Conservation (phyloP, 495 filamentous ascomycete species). For the Penicillium taxi region DNA sequence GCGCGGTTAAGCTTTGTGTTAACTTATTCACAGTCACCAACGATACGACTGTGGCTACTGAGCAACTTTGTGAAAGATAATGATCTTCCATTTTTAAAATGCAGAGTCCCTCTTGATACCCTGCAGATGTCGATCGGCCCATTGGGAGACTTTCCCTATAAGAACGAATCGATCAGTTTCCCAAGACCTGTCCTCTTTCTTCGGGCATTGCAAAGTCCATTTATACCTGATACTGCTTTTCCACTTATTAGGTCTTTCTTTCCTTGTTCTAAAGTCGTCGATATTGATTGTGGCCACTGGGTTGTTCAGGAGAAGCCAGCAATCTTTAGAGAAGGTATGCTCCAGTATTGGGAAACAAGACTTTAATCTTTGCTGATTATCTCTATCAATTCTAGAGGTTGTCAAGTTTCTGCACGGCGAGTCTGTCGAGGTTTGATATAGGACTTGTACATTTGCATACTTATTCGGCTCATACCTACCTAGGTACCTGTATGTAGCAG, state of each 20-base stretch:
- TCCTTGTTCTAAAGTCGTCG: constrained; percentile 60
- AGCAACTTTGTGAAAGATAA: constrained; percentile 56
- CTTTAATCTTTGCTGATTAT: no score
- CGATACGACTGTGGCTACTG: constrained; percentile 71
- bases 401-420: no score
- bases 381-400: no score
- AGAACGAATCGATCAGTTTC: constrained; percentile 51
- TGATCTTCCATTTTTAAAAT: constrained; percentile 19
- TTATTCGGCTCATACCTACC: no score
- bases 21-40: constrained; percentile 36
- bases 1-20: neutral
- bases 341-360: no score
- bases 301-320: constrained; percentile 75
- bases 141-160: constrained; percentile 69
- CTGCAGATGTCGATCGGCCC: constrained; percentile 46
- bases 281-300: constrained; percentile 81
- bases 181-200: constrained; percentile 64
- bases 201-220: constrained; percentile 64
- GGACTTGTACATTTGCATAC: no score
- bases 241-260: constrained; percentile 74
- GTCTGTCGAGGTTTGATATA: no score
- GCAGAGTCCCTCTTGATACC: constrained; percentile 45
- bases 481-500: no score
- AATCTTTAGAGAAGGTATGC: constrained; percentile 55
- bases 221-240: constrained; percentile 70